phyloP scores from a whole-genome alignment of 306 rosid genomes.

The Vigna mungo region DNA sequence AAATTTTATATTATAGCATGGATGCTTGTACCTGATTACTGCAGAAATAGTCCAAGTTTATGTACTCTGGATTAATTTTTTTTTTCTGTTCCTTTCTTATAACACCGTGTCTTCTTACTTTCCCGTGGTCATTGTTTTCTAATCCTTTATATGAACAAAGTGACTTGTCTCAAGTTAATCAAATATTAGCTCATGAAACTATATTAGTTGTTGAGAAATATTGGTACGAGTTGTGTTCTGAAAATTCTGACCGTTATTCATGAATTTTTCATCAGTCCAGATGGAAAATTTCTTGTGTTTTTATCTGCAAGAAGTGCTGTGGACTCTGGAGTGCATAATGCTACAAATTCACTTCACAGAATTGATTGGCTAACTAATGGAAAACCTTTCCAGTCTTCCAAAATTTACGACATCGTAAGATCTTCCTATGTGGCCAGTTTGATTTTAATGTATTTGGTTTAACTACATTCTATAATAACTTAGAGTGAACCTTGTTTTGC shows the following conservation, averaged over 20 bases:
- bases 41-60: too few species aligned
- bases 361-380: conserved; percentile 77
- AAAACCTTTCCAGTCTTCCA: conserved; percentile 47
- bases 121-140: conserved; percentile 5
- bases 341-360: conserved; percentile 89
- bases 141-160: neutral
- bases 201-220: conserved; percentile 5
- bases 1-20: too few species aligned
- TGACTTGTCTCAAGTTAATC: neutral
- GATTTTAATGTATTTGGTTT: conserved; percentile 26
- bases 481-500: neutral
- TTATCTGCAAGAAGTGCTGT: conserved; percentile 76
- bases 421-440: conserved; percentile 28
- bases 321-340: conserved; percentile 83
- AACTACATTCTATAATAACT: conserved; percentile 23
- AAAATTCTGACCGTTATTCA: conserved; percentile 28
- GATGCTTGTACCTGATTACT: too few species aligned
- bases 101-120: neutral
- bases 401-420: conserved; percentile 72
- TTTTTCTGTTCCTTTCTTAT: conserved; percentile 13
- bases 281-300: conserved; percentile 79
- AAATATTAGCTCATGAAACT: conserved; percentile 15
- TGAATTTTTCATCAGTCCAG: conserved; percentile 66
- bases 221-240: conserved; percentile 10
- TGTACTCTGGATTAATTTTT: neutral